Evolutionary conservation across 495 filamentous ascomycete species (phyloP).

Genomic region (Recurvomyces mirabilis): DNA sequence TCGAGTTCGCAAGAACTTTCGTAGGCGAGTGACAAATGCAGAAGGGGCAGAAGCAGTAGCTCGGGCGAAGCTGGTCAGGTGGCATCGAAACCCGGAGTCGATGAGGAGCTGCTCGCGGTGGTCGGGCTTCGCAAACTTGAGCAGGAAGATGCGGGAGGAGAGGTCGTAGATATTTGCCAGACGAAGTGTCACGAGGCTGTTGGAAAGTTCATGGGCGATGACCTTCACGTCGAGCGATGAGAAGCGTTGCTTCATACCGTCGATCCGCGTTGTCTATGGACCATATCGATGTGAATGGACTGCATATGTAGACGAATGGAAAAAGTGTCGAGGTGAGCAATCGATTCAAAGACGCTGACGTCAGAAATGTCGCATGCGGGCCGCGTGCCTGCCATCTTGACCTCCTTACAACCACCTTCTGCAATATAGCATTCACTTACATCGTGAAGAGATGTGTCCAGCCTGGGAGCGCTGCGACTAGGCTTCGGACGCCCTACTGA

Average conservation of each 20-base stretch:
- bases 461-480: no score
- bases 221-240: slow-evolving; percentile 89
- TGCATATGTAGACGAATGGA: no score
- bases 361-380: no score
- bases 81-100: slow-evolving; percentile 92
- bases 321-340: no score
- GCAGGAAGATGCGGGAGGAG: slow-evolving; percentile 74
- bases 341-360: no score
- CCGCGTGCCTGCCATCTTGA: no score
- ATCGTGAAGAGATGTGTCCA: no score
- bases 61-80: slow-evolving; percentile 80
- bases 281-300: no score
- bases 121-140: slow-evolving; percentile 82
- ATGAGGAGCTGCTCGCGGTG: slow-evolving; percentile 77
- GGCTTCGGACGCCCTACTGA: no score
- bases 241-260: slow-evolving; percentile 99
- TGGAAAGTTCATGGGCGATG: slow-evolving; percentile 81
- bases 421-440: no score
- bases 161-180: slow-evolving; percentile 93
- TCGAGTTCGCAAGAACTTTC: slow-evolving; percentile 79
- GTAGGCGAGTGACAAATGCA: slow-evolving; percentile 66
- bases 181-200: slow-evolving; percentile 60
- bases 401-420: no score
- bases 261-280: no score
- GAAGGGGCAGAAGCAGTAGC: slow-evolving; percentile 74